These are phyloP conservation scores for Cenchrus americanus DNA, from an alignment of 176 grass and related monocot species.

Conservation along the genomic window DNA sequence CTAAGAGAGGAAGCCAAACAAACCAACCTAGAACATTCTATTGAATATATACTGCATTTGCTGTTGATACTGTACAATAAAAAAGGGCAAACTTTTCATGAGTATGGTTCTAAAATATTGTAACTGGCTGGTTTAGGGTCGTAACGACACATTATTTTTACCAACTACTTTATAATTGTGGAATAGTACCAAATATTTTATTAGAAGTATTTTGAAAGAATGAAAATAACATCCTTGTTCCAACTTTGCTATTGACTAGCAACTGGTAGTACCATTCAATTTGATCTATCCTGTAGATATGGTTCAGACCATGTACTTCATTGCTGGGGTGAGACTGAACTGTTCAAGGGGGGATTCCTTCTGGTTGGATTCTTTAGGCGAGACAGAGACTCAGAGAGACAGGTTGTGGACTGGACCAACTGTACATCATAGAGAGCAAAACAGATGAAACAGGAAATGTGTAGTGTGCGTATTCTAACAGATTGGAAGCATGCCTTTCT, in stretches of 20 bases:
- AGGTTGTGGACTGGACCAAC: no score
- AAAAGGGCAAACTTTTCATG: neutral
- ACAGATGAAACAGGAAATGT: no score
- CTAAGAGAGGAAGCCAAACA: no score
- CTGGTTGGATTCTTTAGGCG: no score
- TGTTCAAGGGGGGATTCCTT: neutral
- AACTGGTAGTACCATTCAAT: neutral
- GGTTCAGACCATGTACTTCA: neutral
- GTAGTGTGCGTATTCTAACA: no score
- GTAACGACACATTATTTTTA: neutral
- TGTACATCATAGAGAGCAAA: no score
- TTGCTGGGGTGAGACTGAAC: neutral
- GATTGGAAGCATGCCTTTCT: no score
- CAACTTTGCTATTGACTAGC: conserved; percentile 22
- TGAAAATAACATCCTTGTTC: neutral
- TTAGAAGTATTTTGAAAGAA: conserved; percentile 3
- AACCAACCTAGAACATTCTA: neutral
- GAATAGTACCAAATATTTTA: conserved; percentile 14
- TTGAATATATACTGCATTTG: neutral
- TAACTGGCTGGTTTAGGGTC: neutral
- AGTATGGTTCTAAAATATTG: conserved; percentile 21
- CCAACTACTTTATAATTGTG: neutral
- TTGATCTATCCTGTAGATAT: neutral
- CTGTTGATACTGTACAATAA: conserved; percentile 28
- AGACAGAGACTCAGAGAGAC: no score